These are phyloP conservation scores for Incumbomyces delicatus DNA, from an alignment of 2,329 filamentous ascomycete genomes.

Conservation along the genomic window DNA sequence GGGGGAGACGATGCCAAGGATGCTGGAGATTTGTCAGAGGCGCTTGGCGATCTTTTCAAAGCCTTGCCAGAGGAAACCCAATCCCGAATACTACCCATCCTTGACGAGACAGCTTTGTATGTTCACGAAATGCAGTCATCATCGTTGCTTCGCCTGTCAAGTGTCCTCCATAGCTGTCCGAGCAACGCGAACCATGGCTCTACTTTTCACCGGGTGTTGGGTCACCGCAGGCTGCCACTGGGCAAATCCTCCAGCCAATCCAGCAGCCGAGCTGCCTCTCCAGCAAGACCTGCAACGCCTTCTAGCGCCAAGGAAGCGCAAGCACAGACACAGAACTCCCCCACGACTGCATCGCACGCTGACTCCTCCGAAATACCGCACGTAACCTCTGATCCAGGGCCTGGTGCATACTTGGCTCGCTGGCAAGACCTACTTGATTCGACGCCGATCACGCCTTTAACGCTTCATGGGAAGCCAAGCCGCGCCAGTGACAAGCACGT, in stretches of 20 bases:
- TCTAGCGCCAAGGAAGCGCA: background rate
- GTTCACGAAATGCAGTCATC: conserved; percentile 45
- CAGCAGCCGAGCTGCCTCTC: conserved; percentile 9
- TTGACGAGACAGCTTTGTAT: conserved; percentile 54
- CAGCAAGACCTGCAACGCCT: conserved; percentile 7
- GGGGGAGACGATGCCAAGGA: conserved; percentile 21
- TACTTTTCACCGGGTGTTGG: conserved; percentile 17
- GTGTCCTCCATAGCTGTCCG: conserved; percentile 40
- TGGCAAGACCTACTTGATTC: conserved; percentile 64
- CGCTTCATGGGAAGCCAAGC: conserved; percentile 43
- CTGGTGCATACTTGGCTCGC: conserved; percentile 60
- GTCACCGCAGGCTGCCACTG: background rate
- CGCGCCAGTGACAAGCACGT: conserved; percentile 41
- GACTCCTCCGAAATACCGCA: background rate
- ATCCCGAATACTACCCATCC: conserved; percentile 36
- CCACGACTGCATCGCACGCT: conserved; percentile 1
- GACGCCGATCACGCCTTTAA: conserved; percentile 57
- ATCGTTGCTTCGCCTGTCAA: conserved; percentile 47
- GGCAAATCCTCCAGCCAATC: conserved; percentile 6
- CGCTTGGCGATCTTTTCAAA: conserved; percentile 34
- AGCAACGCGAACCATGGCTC: conserved; percentile 15
- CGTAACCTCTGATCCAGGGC: conserved; percentile 43
- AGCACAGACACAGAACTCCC: conserved; percentile 3
- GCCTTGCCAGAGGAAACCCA: conserved; percentile 41
- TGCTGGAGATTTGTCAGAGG: conserved; percentile 34